Conservation (phyloP, 1,139 yeast genomes). For the Candida albicans region DNA sequence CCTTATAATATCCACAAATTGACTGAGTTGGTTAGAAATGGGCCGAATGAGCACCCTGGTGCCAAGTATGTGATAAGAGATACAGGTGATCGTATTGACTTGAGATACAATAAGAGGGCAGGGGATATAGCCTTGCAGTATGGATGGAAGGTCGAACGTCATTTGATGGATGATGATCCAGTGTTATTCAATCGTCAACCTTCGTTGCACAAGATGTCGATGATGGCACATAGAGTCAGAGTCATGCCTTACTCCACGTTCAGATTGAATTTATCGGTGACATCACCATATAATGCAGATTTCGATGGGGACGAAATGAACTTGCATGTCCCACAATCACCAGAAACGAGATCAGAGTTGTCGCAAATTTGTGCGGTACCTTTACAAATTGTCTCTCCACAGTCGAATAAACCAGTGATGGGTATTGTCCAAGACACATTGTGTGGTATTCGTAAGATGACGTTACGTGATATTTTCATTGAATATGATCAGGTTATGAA, state of each 20-base stretch:
- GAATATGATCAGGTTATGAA: slow-evolving; percentile 96
- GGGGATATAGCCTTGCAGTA: slow-evolving; percentile 97
- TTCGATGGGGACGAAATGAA: slow-evolving; percentile 99
- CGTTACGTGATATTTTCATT: slow-evolving; percentile 82
- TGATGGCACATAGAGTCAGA: slow-evolving; percentile 99
- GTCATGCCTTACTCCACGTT: slow-evolving; percentile 99
- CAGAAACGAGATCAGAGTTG: slow-evolving; percentile 95
- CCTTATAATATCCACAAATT: slow-evolving; percentile 93
- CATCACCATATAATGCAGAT: slow-evolving; percentile 99
- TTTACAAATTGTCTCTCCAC: slow-evolving; percentile 95
- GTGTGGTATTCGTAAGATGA: slow-evolving; percentile 96
- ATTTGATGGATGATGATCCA: slow-evolving; percentile 95
- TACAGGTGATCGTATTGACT: slow-evolving; percentile 97
- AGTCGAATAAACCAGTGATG: slow-evolving; percentile 98
- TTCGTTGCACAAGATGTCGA: slow-evolving; percentile 97
- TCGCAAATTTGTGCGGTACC: slow-evolving; percentile 97
- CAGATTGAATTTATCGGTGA: slow-evolving; percentile 92
- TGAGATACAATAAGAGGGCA: slow-evolving; percentile 95
- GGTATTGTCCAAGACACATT: slow-evolving; percentile 99
- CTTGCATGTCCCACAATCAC: slow-evolving; percentile 98
- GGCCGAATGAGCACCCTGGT: slow-evolving; percentile 99
- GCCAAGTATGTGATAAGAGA: slow-evolving; percentile 98
- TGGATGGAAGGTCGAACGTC: slow-evolving; percentile 99
- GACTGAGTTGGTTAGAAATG: slow-evolving; percentile 92
- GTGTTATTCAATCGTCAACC: slow-evolving; percentile 99